Evolutionary conservation across 2,329 filamentous ascomycete genomes (phyloP).

Genomic region (Cordyceps tenuipes): DNA sequence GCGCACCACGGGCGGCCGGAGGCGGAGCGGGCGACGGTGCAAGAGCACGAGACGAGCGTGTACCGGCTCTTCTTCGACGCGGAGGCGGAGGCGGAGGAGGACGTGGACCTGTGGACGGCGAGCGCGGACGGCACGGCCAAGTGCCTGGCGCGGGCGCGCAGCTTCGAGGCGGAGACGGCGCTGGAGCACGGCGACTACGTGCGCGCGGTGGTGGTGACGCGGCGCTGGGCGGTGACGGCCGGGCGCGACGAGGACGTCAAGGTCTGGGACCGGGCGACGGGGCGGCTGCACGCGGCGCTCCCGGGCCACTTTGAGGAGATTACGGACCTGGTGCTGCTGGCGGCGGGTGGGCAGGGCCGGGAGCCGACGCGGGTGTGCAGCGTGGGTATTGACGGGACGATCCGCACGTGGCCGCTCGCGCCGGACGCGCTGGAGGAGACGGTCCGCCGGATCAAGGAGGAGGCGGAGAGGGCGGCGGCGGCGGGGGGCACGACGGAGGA

Average conservation of each 20-base stretch:
- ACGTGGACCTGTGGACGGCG: slow-evolving; percentile 80
- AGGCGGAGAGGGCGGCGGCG: slow-evolving; percentile 43
- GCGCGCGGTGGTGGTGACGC: slow-evolving; percentile 66
- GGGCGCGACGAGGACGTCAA: slow-evolving; percentile 88
- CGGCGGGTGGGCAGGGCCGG: slow-evolving; percentile 23
- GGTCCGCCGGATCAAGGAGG: slow-evolving; percentile 36
- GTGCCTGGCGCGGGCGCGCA: slow-evolving; percentile 60
- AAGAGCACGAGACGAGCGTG: slow-evolving; percentile 84
- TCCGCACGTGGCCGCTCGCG: slow-evolving; percentile 73
- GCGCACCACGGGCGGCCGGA: slow-evolving; percentile 32
- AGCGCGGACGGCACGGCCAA: slow-evolving; percentile 86
- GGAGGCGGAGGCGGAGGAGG: slow-evolving; percentile 42
- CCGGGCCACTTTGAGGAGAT: slow-evolving; percentile 90
- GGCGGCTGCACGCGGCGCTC: slow-evolving; percentile 64
- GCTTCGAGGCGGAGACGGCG: slow-evolving; percentile 63
- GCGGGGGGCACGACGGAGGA: slow-evolving; percentile 36
- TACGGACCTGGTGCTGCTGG: slow-evolving; percentile 64
- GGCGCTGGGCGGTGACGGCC: slow-evolving; percentile 75
- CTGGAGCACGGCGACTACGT: slow-evolving; percentile 86
- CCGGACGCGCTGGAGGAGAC: slow-evolving; percentile 47
- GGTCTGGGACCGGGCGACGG: slow-evolving; percentile 72
- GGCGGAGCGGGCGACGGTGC: slow-evolving; percentile 45
- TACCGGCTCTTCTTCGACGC: slow-evolving; percentile 70
- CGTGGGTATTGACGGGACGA: slow-evolving; percentile 81
- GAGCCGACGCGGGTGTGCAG: slow-evolving; percentile 54